These are phyloP conservation scores for Metschnikowia reukaufii DNA, from an alignment of 805 yeast genomes.

Conservation along the genomic window DNA sequence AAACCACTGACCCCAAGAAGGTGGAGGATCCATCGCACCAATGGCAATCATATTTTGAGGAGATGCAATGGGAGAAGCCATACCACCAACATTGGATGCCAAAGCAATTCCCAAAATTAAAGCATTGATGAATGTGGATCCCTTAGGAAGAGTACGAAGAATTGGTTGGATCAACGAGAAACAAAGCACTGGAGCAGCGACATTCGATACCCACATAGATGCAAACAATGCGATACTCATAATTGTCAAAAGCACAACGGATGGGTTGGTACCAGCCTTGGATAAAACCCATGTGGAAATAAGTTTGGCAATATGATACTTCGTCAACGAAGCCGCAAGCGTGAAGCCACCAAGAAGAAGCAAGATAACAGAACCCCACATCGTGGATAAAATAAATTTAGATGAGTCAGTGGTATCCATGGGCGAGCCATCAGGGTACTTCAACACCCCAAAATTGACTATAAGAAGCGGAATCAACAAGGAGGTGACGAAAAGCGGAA, in stretches of 20 bases:
- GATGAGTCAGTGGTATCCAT: slow-evolving; percentile 47
- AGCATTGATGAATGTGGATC: slow-evolving; percentile 40
- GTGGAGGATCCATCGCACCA: slow-evolving; percentile 51
- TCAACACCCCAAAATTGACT: slow-evolving; percentile 49
- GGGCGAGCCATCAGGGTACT: slow-evolving; percentile 46
- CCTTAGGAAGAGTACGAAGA: slow-evolving; percentile 41
- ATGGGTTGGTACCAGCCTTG: slow-evolving; percentile 52
- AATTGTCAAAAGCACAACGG: slow-evolving; percentile 46
- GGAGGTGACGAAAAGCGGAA: slow-evolving; percentile 51
- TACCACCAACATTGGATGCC: slow-evolving; percentile 54
- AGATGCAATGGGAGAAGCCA: slow-evolving; percentile 56
- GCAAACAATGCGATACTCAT: slow-evolving; percentile 53
- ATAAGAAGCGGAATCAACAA: slow-evolving; percentile 48
- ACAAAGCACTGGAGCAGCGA: slow-evolving; percentile 56
- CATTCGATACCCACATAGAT: slow-evolving; percentile 60
- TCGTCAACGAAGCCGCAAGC: slow-evolving; percentile 55
- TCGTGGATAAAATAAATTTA: slow-evolving; percentile 44
- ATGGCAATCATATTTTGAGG: slow-evolving; percentile 58
- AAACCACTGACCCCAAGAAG: slow-evolving; percentile 60
- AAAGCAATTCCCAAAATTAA: slow-evolving; percentile 49
- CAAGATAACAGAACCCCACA: slow-evolving; percentile 57
- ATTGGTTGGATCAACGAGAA: slow-evolving; percentile 52
- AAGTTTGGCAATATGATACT: slow-evolving; percentile 51
- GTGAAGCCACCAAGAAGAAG: slow-evolving; percentile 55
- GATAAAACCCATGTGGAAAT: slow-evolving; percentile 49